phyloP scores from a whole-genome alignment of 768 basidiomycete species.

The Boletus subcaerulescens region DNA sequence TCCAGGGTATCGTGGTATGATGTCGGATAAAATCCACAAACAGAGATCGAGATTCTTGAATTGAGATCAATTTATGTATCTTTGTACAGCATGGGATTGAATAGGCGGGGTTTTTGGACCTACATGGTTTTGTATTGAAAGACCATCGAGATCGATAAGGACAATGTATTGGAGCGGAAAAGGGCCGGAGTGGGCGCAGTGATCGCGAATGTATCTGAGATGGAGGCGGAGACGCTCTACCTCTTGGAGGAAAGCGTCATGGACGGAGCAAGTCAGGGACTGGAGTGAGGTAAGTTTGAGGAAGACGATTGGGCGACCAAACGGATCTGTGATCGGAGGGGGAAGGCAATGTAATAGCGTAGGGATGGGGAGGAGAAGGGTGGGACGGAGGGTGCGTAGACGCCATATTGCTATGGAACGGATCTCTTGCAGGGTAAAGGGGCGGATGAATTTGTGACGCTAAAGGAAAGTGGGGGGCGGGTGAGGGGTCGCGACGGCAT shows the following conservation, averaged over 20 bases:
- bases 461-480: constrained; percentile 21
- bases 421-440: constrained; percentile 60
- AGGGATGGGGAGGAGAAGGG: constrained; percentile 32
- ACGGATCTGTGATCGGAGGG: constrained; percentile 49
- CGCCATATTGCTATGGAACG: constrained; percentile 59
- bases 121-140: constrained; percentile 58
- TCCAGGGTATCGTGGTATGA: constrained; percentile 70
- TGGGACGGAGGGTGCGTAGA: constrained; percentile 34
- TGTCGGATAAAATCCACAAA: constrained; percentile 62
- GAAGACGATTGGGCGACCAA: constrained; percentile 63
- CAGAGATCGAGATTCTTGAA: constrained; percentile 58
- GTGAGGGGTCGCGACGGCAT: not conserved
- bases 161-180: constrained; percentile 65
- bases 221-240: constrained; percentile 59
- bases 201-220: constrained; percentile 47
- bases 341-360: constrained; percentile 54
- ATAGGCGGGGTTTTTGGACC: constrained; percentile 23
- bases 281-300: constrained; percentile 46
- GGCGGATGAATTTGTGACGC: constrained; percentile 65
- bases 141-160: constrained; percentile 58
- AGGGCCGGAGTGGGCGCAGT: constrained; percentile 17
- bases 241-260: constrained; percentile 43
- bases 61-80: not conserved
- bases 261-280: constrained; percentile 36
- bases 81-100: constrained; percentile 4